phyloP scores from a whole-genome alignment of 805 yeast species.

The Saturnispora quitensis region DNA sequence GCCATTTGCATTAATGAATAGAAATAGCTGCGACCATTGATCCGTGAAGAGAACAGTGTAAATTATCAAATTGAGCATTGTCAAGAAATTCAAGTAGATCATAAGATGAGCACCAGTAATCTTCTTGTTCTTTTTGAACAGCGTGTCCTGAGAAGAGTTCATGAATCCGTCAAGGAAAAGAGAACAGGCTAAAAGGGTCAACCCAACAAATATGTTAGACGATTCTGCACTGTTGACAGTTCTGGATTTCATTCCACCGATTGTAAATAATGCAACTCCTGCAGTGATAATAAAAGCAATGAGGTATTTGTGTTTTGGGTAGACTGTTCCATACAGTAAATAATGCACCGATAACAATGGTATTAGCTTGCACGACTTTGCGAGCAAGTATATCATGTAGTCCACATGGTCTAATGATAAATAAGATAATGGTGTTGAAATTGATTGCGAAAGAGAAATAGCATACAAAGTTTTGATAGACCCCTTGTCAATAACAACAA shows the following conservation, averaged over 20 bases:
- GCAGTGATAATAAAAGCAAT: conserved; percentile 72
- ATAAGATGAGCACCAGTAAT: conserved; percentile 84
- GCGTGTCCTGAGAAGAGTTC: conserved; percentile 85
- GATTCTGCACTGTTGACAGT: conserved; percentile 46
- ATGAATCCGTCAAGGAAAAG: conserved; percentile 85
- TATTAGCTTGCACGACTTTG: conserved; percentile 86
- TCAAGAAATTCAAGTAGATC: conserved; percentile 51
- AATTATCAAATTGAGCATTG: conserved; percentile 36
- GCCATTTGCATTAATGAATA: conserved; percentile 38
- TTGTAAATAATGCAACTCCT: conserved; percentile 77
- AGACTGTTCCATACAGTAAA: conserved; percentile 55
- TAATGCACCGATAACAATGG: conserved; percentile 90
- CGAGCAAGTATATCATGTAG: conserved; percentile 73
- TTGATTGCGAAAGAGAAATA: conserved; percentile 65
- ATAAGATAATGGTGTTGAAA: conserved; percentile 78
- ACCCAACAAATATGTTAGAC: conserved; percentile 45
- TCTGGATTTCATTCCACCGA: conserved; percentile 29
- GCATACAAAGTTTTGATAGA: conserved; percentile 30
- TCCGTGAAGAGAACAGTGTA: conserved; percentile 39
- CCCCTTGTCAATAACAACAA: conserved; percentile 14
- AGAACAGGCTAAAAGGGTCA: conserved; percentile 47
- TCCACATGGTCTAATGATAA: conserved; percentile 75
- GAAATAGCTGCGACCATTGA: conserved; percentile 42
- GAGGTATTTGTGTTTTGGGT: conserved; percentile 65
- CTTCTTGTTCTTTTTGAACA: conserved; percentile 40